A percentile compares a stretch with the other conserved stretches of the same genome.
phyloP scores from a whole-genome alignment of 306 rosid genomes.

The Trifolium subterraneum region DNA sequence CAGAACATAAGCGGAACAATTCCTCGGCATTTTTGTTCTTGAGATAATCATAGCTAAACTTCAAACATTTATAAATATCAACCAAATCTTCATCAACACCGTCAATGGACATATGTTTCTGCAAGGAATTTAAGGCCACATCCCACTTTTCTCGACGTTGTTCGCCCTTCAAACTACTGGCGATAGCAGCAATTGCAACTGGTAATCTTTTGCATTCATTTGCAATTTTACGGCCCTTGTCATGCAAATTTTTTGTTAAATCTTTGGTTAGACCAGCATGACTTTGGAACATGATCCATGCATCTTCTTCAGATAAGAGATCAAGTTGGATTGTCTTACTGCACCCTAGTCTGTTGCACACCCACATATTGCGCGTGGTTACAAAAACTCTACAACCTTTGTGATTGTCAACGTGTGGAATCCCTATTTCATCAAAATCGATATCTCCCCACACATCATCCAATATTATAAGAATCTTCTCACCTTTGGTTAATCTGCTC shows the following conservation, averaged over 20 bases:
- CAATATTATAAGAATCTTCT: constrained; percentile 36
- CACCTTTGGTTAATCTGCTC: not conserved
- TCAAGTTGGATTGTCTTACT: not conserved
- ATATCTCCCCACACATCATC: constrained; percentile 38
- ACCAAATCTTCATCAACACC: not conserved
- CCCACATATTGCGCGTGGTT: not conserved
- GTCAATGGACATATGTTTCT: not conserved
- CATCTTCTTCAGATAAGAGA: constrained; percentile 2
- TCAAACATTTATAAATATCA: not conserved
- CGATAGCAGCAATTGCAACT: not conserved
- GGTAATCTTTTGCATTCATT: constrained; percentile 41
- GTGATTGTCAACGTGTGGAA: not conserved
- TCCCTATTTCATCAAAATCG: constrained; percentile 2
- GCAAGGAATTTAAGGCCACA: not conserved
- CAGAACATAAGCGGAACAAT: constrained; percentile 34
- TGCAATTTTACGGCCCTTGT: not conserved
- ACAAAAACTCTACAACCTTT: constrained; percentile 17
- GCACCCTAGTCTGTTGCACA: not conserved
- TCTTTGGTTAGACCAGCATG: not conserved
- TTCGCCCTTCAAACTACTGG: not conserved
- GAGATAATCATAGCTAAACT: constrained; percentile 10
- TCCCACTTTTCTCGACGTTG: not conserved
- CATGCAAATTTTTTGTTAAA: not conserved
- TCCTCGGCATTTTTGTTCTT: not conserved
- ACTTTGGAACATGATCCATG: constrained; percentile 1